Evolutionary conservation across 1,139 yeast species (phyloP), one percentile per base, ranked within the genome.

Genomic region (Yamadazyma siamensis): DNA sequence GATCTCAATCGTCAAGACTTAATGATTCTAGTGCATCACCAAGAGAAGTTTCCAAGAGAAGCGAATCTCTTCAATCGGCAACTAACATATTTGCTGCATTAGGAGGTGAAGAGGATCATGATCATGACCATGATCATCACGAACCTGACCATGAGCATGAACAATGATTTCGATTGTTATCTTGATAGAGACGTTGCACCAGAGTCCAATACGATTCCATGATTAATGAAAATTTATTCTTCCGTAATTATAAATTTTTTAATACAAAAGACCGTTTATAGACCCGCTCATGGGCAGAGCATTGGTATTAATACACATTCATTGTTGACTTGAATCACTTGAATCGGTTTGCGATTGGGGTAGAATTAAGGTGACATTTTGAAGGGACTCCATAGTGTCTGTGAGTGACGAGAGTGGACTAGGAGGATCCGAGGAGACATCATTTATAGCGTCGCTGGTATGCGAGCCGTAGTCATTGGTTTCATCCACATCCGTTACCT

Each of bases 31-130:
- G 27, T 25, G 17, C 35, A 7, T 35, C 42, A 10, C 42, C 46
- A 52, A 63, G 68, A 52, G 74, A 61, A 31, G 47, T 51, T 22
- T 57, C 62, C 3, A 52, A 60, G 33, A 63, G 71, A 39, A 77
- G 86, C 5, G 71, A 70, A 52, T 53, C 71, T 28, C 44, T 62
- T 32, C 68, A 67, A 44, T 53, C 62, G 13, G 44, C 49, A 26
- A 52, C 56, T 25, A 77, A 77, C 51, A 72, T 72, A 49, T 78
- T 76, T 56, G 78, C 80, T 33, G 76, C 80, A 25, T 67, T 78
- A 50, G 71, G 68, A 27, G 68, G 56, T 40, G 67, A 59, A 28
- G 61, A 56, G 28, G 61, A 56, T 19, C 50, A 49, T 25, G 45
- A 52, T 25, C 43, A 47, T 27, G 57, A 52, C 24, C 52, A 43